Base-by-base conservation (phyloP, 768 basidiomycete genomes). In the Leccinum longicurvipes region DNA sequence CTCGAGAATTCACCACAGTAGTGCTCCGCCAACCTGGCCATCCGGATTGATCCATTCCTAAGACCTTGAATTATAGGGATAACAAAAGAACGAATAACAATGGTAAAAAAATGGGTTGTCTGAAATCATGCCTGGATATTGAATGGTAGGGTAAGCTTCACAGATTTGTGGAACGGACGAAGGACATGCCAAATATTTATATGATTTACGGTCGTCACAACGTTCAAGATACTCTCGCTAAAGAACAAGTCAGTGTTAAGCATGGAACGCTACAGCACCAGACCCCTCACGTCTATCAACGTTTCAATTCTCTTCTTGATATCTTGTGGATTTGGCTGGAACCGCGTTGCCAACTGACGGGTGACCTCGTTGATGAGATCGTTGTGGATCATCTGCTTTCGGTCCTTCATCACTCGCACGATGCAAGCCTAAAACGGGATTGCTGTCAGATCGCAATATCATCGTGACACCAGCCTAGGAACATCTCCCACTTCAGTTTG, bases 391-490 rank as follows among this genome's bases (percentile, higher is more conserved):
- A 98, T 86, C 52, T 82, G 81, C 68, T 98, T 98, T 53, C 94
- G 78, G 67, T 93, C 87, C 74, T 98, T 98, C 96, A 99, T 98
- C 27, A 98, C 86, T 29, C 97, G 86, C 24, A 99, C 97, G 59
- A 98, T 89, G 66, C 93, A 98, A 1, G 97, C 97, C 95, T 99
- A 59, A n/a, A 12, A 47, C 3, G 47, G n/a, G 21, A 31, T 28
- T 8, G 3, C 39, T 42, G n/a, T 61, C 54, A 63, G 34, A 56
- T 9, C 7, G 21, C 17, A 47, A 31, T 6, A 44, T 21, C 42
- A 41, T 4, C 34, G 1, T 47, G 42, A 34, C 47, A 53, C 25
- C 32, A 12, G 17, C 44, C 23, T 12, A 28, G 27, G 46, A 11
- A 21, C 14, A 24, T 19, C 5, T 10, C 82, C 51, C 58, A 93